Percentiles rank a stretch among this genome's conserved stretches.
phyloP scores from a whole-genome alignment of 768 basidiomycete species.

The Ramaria sp. region DNA sequence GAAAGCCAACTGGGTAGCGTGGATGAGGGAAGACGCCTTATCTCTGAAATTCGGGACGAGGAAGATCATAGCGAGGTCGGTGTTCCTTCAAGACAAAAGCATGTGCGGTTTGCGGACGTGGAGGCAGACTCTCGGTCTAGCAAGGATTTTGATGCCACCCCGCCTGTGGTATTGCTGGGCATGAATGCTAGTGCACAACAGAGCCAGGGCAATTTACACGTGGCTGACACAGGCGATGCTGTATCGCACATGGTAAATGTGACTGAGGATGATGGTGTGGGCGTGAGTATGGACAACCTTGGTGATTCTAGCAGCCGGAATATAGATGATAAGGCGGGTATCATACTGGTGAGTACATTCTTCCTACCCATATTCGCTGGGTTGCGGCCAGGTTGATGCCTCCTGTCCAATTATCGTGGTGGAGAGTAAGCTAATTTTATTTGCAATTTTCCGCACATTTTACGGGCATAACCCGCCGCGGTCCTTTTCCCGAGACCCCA shows the following conservation, averaged over 20 bases:
- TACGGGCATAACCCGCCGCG: no score
- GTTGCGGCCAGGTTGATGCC: background rate
- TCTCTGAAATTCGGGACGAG: conserved; percentile 9
- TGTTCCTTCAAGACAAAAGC: background rate
- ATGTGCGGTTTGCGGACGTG: background rate
- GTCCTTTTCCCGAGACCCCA: background rate
- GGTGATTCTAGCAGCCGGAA: conserved; percentile 17
- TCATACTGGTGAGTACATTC: conserved; percentile 55
- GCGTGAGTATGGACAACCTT: conserved; percentile 11
- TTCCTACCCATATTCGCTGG: background rate
- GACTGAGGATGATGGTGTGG: conserved; percentile 15
- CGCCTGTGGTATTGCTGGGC: background rate
- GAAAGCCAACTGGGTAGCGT: background rate
- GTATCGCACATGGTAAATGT: background rate
- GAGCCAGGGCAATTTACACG: conserved; percentile 34
- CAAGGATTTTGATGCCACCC: no score
- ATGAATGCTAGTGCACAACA: conserved; percentile 35
- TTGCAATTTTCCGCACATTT: background rate
- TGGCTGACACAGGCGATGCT: conserved; percentile 9
- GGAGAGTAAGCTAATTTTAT: no score
- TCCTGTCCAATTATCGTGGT: no score
- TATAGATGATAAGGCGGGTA: conserved; percentile 77
- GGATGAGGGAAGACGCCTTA: background rate
- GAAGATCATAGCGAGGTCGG: conserved; percentile 4
- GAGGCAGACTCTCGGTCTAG: background rate